Conservation (phyloP, 2,329 filamentous ascomycete species). For the Tolypocladium pustulatum region DNA sequence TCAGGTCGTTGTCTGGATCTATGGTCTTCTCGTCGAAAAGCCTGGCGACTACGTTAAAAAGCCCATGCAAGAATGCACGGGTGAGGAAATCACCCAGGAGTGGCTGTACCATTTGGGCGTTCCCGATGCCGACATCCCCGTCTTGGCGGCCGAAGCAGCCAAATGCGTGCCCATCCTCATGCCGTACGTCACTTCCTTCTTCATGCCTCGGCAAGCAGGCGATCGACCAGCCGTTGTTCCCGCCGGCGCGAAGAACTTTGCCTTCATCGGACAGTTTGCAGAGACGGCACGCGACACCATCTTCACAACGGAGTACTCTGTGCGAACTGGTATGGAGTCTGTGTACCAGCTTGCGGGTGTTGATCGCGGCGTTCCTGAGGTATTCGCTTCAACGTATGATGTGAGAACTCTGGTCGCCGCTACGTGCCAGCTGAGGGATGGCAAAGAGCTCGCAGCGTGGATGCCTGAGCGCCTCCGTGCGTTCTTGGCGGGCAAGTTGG, state of each 20-base stretch:
- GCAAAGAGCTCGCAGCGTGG: not conserved
- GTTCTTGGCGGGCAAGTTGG: not conserved
- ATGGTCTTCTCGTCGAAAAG: not conserved
- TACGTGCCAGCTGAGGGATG: not conserved
- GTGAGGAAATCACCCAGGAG: not conserved
- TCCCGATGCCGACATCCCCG: not conserved
- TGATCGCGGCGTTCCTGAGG: not conserved
- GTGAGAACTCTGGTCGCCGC: not conserved
- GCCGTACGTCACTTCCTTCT: not conserved
- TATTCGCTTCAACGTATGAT: not conserved
- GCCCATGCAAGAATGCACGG: not conserved
- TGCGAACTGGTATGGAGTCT: conserved; percentile 25
- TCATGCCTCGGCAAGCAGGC: not conserved
- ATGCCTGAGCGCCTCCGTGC: not conserved
- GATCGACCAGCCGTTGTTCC: not conserved
- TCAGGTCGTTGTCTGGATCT: not conserved
- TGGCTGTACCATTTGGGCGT: not conserved
- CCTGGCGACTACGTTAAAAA: not conserved
- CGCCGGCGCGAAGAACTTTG: not conserved
- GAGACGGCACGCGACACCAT: not conserved
- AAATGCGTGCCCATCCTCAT: not conserved
- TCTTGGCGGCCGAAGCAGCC: not conserved
- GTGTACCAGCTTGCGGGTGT: conserved; percentile 12
- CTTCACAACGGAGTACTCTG: conserved; percentile 22
- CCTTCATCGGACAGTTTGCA: not conserved